These are phyloP conservation scores for Bryoglossum gracile DNA, from an alignment of 495 filamentous ascomycete species.

Conservation along the genomic window DNA sequence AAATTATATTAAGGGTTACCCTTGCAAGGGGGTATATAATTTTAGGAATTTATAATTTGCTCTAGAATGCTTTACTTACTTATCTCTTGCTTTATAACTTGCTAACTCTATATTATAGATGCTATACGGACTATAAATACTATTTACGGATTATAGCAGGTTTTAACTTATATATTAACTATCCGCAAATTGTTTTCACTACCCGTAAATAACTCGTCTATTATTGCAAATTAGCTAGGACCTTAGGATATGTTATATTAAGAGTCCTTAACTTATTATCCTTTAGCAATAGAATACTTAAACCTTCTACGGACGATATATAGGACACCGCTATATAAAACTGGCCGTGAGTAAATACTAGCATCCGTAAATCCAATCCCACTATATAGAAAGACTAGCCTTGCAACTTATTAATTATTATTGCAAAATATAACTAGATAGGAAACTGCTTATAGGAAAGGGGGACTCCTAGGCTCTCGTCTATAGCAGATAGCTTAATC, in stretches of 20 bases:
- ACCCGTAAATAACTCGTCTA: not conserved
- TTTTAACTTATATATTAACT: not conserved
- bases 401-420: not conserved
- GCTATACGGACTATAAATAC: not conserved
- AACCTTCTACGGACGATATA: not conserved
- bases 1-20: not conserved
- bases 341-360: not conserved
- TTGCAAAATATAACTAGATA: not conserved
- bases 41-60: not conserved
- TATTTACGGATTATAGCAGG: not conserved
- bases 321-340: not conserved
- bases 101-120: not conserved
- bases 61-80: no score
- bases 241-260: not conserved
- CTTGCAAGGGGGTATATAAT: not conserved
- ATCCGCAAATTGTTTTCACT: no score
- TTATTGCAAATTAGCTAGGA: not conserved
- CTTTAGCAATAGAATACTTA: not conserved
- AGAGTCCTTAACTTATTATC: not conserved
- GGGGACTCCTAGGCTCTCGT: not conserved
- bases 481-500: not conserved
- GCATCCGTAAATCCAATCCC: not conserved
- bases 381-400: not conserved
- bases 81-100: not conserved
- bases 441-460: not conserved